Evolutionary conservation across 1,284 basidiomycete species (phyloP).

Genomic region (Ustilago shanxiensis): DNA sequence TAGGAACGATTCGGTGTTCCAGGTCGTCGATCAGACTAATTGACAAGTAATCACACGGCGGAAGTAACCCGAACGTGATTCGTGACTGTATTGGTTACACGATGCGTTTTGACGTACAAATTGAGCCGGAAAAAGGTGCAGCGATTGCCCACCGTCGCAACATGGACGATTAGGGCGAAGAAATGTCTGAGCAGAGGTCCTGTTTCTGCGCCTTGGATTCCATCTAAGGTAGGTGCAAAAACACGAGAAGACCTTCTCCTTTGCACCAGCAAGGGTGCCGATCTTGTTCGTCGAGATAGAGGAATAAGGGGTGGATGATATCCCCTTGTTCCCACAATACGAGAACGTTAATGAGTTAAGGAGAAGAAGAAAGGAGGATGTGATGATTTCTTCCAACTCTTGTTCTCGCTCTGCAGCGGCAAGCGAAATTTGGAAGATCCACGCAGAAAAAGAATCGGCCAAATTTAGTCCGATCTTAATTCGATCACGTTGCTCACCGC

Average conservation of each 20-base stretch:
- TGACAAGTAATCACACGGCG: too few species aligned
- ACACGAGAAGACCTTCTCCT: conserved; percentile 47
- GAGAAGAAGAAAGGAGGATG: conserved; percentile 29
- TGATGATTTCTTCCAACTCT: background rate
- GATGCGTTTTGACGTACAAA: too few species aligned
- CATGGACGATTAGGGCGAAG: background rate
- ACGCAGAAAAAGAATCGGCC: conserved; percentile 3
- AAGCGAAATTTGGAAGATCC: conserved; percentile 2
- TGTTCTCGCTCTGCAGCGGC: background rate
- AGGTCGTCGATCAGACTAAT: too few species aligned
- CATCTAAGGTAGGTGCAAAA: conserved; percentile 27
- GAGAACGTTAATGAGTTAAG: conserved; percentile 60
- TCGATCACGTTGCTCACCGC: conserved; percentile 7
- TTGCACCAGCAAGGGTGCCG: conserved; percentile 26
- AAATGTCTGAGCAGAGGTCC: conserved; percentile 51
- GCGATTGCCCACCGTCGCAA: background rate
- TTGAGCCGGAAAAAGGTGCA: too few species aligned
- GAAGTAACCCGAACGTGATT: too few species aligned
- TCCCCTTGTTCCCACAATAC: conserved; percentile 60
- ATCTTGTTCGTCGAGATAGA: conserved; percentile 63
- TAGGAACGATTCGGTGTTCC: too few species aligned
- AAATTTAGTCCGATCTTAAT: background rate
- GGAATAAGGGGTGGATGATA: conserved; percentile 43
- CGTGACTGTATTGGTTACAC: too few species aligned
- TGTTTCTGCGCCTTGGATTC: conserved; percentile 40